phyloP scores from a whole-genome alignment of 2,329 filamentous ascomycete species.

The Colletotrichum falcatum region DNA sequence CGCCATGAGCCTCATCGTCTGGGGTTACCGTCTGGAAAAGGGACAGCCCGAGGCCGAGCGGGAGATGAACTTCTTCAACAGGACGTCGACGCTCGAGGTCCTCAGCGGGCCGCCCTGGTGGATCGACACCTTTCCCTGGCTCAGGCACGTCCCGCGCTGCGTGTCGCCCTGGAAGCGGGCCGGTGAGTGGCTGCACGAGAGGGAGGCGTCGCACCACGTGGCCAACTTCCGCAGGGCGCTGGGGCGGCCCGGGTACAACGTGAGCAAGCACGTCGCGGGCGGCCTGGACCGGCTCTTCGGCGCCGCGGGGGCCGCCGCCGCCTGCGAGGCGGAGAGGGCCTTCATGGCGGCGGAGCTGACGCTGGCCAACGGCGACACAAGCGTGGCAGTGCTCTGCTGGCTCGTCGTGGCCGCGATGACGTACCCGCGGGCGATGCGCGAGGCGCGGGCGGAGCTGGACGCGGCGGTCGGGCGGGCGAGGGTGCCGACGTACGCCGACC shows the following conservation, averaged over 20 bases:
- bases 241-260: constrained; percentile 1
- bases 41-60: background rate
- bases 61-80: constrained; percentile 15
- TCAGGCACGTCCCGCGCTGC: constrained; percentile 15
- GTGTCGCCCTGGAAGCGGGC: constrained; percentile 31
- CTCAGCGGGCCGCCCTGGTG: background rate
- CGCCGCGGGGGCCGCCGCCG: too few relatives aligned
- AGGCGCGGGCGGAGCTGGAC: constrained; percentile 57
- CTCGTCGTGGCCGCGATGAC: constrained; percentile 49
- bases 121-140: constrained; percentile 18
- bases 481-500: constrained; percentile 46
- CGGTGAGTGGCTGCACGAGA: background rate
- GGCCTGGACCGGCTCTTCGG: background rate
- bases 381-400: constrained; percentile 38
- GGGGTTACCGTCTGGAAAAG: constrained; percentile 13
- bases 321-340: constrained; percentile 2
- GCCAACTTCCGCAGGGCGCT: constrained; percentile 7
- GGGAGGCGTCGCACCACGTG: constrained; percentile 14
- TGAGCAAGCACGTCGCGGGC: constrained; percentile 7
- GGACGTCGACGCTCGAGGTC: background rate
- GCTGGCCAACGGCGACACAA: constrained; percentile 21
- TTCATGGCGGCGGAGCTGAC: constrained; percentile 7
- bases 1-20: constrained; percentile 14
- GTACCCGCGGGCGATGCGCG: constrained; percentile 44
- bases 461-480: constrained; percentile 49